phyloP scores from a whole-genome alignment of 306 rosid species.

The Sicyos edulis region DNA sequence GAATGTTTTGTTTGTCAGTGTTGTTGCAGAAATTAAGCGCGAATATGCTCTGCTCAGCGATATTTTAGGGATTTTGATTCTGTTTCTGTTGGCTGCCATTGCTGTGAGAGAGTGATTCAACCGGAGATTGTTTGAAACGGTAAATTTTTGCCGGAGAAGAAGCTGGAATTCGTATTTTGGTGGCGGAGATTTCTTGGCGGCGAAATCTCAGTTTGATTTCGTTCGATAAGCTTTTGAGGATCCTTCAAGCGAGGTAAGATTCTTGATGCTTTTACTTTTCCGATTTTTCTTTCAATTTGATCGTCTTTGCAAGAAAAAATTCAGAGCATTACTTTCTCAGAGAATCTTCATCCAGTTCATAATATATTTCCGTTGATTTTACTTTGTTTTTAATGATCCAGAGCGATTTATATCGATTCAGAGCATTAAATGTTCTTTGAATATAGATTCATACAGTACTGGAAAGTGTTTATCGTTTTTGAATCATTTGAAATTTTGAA shows the following conservation, averaged over 20 bases:
- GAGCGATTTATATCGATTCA: not conserved
- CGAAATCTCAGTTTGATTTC: not conserved
- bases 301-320: slow-evolving; percentile 24
- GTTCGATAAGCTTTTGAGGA: slow-evolving; percentile 10
- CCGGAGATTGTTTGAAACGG: slow-evolving; percentile 7
- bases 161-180: not conserved
- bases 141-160: too few species aligned
- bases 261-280: slow-evolving; percentile 1
- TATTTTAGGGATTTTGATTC: slow-evolving; percentile 24
- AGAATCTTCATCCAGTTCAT: not conserved
- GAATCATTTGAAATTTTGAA: not conserved
- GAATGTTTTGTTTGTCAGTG: slow-evolving; percentile 4
- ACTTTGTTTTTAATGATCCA: not conserved
- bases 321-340: slow-evolving; percentile 24
- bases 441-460: not conserved
- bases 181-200: not conserved
- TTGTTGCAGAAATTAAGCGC: slow-evolving; percentile 6
- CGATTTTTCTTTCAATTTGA: not conserved
- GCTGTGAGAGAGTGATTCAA: not conserved
- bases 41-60: slow-evolving; percentile 14
- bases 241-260: slow-evolving; percentile 20
- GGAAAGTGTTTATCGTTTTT: not conserved
- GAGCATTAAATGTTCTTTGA: not conserved
- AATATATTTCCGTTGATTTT: not conserved
- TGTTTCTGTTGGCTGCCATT: not conserved